These are phyloP conservation scores for Candida wancherniae DNA, from an alignment of 805 yeast genomes.

Conservation along the genomic window DNA sequence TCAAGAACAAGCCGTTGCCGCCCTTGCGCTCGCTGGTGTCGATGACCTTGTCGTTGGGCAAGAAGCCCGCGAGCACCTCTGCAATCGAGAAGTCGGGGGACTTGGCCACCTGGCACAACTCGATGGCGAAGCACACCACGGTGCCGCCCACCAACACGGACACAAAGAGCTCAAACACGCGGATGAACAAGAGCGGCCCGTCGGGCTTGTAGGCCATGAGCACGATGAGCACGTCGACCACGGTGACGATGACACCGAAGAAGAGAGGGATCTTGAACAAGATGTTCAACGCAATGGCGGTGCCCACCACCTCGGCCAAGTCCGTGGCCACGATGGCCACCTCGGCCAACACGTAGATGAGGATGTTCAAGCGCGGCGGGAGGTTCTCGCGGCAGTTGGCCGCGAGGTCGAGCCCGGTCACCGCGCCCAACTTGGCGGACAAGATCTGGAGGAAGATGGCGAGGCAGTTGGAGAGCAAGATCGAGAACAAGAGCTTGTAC, in stretches of 20 bases:
- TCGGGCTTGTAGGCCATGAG: constrained; percentile 82
- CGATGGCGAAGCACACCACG: constrained; percentile 78
- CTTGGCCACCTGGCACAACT: constrained; percentile 62
- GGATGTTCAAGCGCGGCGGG: constrained; percentile 53
- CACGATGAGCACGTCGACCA: constrained; percentile 80
- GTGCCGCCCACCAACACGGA: constrained; percentile 74
- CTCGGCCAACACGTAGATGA: constrained; percentile 76
- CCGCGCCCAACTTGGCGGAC: constrained; percentile 86
- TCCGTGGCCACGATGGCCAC: constrained; percentile 92
- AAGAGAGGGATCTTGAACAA: constrained; percentile 74
- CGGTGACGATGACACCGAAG: constrained; percentile 79
- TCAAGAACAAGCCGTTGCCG: constrained; percentile 60
- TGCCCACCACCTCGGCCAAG: constrained; percentile 96
- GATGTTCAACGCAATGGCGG: constrained; percentile 88
- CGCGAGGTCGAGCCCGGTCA: constrained; percentile 90
- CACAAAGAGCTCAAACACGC: constrained; percentile 80
- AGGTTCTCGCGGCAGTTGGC: constrained; percentile 77
- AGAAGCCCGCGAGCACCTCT: constrained; percentile 56
- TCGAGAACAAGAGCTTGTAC: constrained; percentile 72
- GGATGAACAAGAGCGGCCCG: constrained; percentile 71
- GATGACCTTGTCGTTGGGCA: constrained; percentile 42
- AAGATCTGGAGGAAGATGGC: constrained; percentile 84
- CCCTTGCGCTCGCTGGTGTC: constrained; percentile 21
- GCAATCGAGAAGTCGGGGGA: constrained; percentile 40
- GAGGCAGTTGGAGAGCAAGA: constrained; percentile 73